Percentiles rank a stretch among this genome's conserved stretches.
Evolutionary conservation across 495 filamentous ascomycete genomes (phyloP).

Genomic region (Terfezia boudieri): DNA sequence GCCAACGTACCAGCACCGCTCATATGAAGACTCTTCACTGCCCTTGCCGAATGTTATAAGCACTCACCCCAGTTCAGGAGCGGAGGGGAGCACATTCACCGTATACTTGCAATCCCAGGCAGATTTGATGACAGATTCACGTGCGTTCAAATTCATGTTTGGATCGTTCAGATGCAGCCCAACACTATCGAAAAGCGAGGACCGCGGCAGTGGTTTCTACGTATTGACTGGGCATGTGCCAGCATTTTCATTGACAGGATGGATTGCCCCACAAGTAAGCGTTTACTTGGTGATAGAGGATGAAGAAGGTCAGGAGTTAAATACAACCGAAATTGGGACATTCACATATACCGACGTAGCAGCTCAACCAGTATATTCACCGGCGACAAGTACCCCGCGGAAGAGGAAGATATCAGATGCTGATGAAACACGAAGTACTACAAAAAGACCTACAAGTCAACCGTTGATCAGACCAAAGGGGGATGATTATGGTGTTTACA

Average conservation of each 20-base stretch:
- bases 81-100: conserved; percentile 41
- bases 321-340: conserved; percentile 43
- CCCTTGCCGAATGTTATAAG: conserved; percentile 40
- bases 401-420: conserved; percentile 24
- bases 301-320: conserved; percentile 35
- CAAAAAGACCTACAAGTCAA: conserved; percentile 24
- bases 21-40: conserved; percentile 24
- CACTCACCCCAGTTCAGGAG: conserved; percentile 43
- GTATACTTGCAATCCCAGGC: conserved; percentile 53
- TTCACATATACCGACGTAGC: conserved; percentile 45
- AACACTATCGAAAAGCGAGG: conserved; percentile 33
- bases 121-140: conserved; percentile 37
- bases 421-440: conserved; percentile 22
- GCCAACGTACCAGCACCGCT: conserved; percentile 7
- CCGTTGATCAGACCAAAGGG: conserved; percentile 20
- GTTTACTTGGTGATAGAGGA: conserved; percentile 46
- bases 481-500: neutral
- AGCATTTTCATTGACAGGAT: conserved; percentile 41
- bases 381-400: conserved; percentile 16
- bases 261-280: conserved; percentile 43
- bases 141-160: conserved; percentile 47
- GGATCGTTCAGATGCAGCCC: conserved; percentile 45
- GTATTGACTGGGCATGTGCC: conserved; percentile 52
- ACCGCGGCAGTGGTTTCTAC: conserved; percentile 38
- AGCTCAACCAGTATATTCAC: conserved; percentile 4